Conservation (phyloP, 2,329 filamentous ascomycete genomes). For the Cryoendolithus antarcticus region DNA sequence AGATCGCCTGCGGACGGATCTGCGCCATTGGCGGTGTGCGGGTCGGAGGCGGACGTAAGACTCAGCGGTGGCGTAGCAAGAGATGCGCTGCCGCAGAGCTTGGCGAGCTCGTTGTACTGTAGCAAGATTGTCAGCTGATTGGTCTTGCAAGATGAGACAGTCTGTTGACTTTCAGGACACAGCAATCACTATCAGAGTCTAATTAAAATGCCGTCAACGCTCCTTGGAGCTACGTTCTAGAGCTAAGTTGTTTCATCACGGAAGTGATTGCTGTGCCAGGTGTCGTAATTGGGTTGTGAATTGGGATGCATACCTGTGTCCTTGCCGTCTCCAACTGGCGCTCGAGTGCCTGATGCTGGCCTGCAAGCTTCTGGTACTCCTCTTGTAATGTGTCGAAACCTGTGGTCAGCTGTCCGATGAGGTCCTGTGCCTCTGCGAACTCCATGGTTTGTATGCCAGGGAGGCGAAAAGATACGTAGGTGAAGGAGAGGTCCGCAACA, state of each 20-base stretch:
- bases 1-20: conserved; percentile 25
- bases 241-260: conserved; percentile 7
- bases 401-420: conserved; percentile 29
- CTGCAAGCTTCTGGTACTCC: conserved; percentile 35
- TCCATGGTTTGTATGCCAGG: conserved; percentile 1
- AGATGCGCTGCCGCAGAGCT: conserved; percentile 13
- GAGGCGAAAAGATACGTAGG: too few species aligned
- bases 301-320: conserved; percentile 30
- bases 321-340: conserved; percentile 35
- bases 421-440: conserved; percentile 1
- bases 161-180: conserved; percentile 1
- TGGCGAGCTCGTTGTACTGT: conserved; percentile 24
- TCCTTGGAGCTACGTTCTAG: conserved; percentile 2
- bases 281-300: too few species aligned
- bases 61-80: conserved; percentile 20
- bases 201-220: conserved; percentile 35
- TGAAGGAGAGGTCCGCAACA: too few species aligned
- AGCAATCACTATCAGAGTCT: conserved; percentile 25
- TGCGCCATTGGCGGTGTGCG: conserved; percentile 8
- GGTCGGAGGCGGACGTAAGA: conserved; percentile 16
- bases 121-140: conserved; percentile 7
- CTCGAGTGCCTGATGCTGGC: conserved; percentile 33
- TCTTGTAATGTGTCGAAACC: conserved; percentile 36
- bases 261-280: neutral
- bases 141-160: neutral